Percentiles rank a stretch among this genome's conserved stretches.
Evolutionary conservation across 225 moss, liverwort and hornwort genomes (phyloP).

Genomic region (Marchantia polymorpha): DNA sequence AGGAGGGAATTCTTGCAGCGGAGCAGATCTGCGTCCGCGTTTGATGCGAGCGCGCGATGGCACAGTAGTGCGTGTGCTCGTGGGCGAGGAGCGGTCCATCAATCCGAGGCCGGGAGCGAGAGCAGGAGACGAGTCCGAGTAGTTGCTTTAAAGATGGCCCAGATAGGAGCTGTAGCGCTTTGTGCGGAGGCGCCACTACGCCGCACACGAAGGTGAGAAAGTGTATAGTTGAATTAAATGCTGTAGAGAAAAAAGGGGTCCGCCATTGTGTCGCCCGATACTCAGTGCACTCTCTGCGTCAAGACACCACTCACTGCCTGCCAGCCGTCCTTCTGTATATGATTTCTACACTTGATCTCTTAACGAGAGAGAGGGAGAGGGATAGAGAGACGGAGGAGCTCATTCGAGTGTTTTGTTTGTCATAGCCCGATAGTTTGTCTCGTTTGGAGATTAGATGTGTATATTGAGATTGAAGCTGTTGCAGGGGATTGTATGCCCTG

Average conservation of each 20-base stretch:
- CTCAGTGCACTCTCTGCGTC: neutral
- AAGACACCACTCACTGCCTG: constrained; percentile 2
- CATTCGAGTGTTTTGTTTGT: neutral
- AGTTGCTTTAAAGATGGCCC: neutral
- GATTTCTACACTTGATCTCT: neutral
- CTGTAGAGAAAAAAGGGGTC: neutral
- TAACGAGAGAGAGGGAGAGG: neutral
- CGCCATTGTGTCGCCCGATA: neutral
- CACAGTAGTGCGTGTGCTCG: neutral
- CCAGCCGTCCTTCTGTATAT: neutral
- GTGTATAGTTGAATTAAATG: neutral
- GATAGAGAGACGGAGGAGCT: too few relatives aligned
- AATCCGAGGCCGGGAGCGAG: neutral
- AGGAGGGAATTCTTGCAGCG: neutral
- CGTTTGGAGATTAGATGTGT: neutral
- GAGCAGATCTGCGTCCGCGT: neutral
- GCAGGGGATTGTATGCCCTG: neutral
- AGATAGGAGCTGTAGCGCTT: constrained; percentile 17
- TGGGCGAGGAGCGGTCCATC: neutral
- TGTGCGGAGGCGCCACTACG: neutral
- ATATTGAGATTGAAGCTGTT: neutral
- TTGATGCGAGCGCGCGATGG: neutral
- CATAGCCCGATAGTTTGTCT: neutral
- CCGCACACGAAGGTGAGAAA: constrained; percentile 16
- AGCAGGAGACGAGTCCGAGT: constrained; percentile 7